Evolutionary conservation across 1,284 basidiomycete species (phyloP).

Genomic region (Mycena sp.): DNA sequence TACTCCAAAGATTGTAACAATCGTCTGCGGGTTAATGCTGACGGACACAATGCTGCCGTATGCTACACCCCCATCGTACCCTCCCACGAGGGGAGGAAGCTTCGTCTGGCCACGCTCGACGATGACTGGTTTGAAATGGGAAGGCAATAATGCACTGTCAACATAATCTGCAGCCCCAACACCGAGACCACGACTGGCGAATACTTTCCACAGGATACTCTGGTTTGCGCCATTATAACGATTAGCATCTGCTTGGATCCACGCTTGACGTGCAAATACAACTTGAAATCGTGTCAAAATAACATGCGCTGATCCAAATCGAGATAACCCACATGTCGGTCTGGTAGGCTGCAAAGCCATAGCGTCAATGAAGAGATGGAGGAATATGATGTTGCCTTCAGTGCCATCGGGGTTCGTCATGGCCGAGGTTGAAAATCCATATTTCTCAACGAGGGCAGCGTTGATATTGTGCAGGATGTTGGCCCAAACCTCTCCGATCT

Average conservation of each 20-base stretch:
- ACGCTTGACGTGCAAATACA: no score
- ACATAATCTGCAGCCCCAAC: neutral
- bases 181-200: no score
- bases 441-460: slow-evolving; percentile 51
- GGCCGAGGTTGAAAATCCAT: slow-evolving; percentile 52
- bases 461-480: slow-evolving; percentile 63
- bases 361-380: no score
- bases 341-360: no score
- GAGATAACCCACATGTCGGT: no score
- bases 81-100: neutral
- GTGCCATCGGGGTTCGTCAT: no score
- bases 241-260: no score
- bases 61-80: neutral
- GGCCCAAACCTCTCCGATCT: slow-evolving; percentile 61
- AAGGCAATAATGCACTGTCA: neutral
- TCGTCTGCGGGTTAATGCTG: neutral
- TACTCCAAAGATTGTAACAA: neutral
- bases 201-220: no score
- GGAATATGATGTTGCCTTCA: no score
- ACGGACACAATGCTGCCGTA: neutral
- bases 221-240: no score
- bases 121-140: neutral
- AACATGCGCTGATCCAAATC: no score
- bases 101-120: neutral
- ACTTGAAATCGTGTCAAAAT: no score